Conservation (phyloP, 2,329 filamentous ascomycete genomes). For the Helotiales sp. region DNA sequence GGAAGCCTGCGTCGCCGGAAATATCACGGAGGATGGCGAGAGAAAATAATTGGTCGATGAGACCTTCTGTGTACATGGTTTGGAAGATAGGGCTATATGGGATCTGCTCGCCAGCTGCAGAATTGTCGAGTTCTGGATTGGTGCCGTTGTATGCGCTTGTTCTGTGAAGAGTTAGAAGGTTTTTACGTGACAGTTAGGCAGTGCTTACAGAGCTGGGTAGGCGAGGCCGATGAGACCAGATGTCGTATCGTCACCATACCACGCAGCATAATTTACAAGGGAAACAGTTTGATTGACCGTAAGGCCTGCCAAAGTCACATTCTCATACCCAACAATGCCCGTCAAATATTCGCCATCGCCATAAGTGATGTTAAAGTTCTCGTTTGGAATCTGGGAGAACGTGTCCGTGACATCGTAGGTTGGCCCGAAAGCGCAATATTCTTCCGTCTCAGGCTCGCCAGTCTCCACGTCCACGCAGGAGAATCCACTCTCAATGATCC, state of each 20-base stretch:
- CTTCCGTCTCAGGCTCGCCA: background rate
- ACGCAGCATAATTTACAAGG: conserved; percentile 43
- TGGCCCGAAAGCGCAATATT: conserved; percentile 19
- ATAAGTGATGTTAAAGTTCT: conserved; percentile 46
- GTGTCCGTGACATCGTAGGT: conserved; percentile 28
- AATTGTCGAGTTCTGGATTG: background rate
- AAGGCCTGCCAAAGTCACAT: conserved; percentile 46
- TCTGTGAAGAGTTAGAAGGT: conserved; percentile 2
- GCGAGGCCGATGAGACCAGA: conserved; percentile 52
- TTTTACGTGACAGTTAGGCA: background rate
- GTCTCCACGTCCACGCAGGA: conserved; percentile 37
- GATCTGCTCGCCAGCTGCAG: conserved; percentile 6
- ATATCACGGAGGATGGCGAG: conserved; percentile 42
- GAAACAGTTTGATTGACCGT: conserved; percentile 46
- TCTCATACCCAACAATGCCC: conserved; percentile 38
- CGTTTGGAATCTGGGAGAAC: conserved; percentile 39
- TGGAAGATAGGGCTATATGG: conserved; percentile 50
- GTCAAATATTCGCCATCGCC: conserved; percentile 43
- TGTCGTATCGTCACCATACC: conserved; percentile 45
- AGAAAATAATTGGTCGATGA: conserved; percentile 47
- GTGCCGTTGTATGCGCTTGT: conserved; percentile 14
- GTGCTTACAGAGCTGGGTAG: conserved; percentile 43
- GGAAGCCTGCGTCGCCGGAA: conserved; percentile 39
- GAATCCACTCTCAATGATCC: conserved; percentile 39
- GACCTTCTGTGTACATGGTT: conserved; percentile 45